phyloP scores from a whole-genome alignment of 2,329 filamentous ascomycete species.

The Macrophomina phaseolina region DNA sequence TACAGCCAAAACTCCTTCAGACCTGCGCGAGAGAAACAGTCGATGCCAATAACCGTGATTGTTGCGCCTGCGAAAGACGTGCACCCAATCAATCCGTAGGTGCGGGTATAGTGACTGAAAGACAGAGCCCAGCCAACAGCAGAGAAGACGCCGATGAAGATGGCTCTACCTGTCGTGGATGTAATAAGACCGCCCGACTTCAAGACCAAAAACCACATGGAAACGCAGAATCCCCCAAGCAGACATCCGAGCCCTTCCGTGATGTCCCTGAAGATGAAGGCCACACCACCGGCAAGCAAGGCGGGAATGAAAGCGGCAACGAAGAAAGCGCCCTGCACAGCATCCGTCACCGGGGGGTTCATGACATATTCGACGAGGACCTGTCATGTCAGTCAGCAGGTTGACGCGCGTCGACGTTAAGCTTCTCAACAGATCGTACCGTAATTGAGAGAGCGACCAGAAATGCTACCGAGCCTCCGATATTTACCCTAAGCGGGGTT shows the following conservation, averaged over 20 bases:
- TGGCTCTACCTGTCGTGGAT: slow-evolving; percentile 66
- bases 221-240: slow-evolving; percentile 82
- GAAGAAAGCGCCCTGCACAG: slow-evolving; percentile 84
- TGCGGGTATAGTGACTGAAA: slow-evolving; percentile 70
- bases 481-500: slow-evolving; percentile 41
- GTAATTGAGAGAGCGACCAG: slow-evolving; percentile 74
- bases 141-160: slow-evolving; percentile 78
- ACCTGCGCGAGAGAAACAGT: slow-evolving; percentile 88
- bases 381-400: slow-evolving; percentile 30
- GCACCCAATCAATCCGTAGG: slow-evolving; percentile 75
- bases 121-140: slow-evolving; percentile 73
- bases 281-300: slow-evolving; percentile 71
- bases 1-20: slow-evolving; percentile 97
- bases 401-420: slow-evolving; percentile 29
- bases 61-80: slow-evolving; percentile 86
- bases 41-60: slow-evolving; percentile 79
- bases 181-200: slow-evolving; percentile 76
- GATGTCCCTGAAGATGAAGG: slow-evolving; percentile 81
- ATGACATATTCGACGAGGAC: slow-evolving; percentile 88
- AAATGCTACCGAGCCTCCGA: slow-evolving; percentile 71
- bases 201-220: slow-evolving; percentile 89
- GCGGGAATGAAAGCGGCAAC: slow-evolving; percentile 78
- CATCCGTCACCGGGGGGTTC: slow-evolving; percentile 74
- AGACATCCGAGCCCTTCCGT: slow-evolving; percentile 84
- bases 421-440: slow-evolving; percentile 43